Base-by-base conservation (phyloP, 2,329 filamentous ascomycete species). In the Keithomyces neogunnii region DNA sequence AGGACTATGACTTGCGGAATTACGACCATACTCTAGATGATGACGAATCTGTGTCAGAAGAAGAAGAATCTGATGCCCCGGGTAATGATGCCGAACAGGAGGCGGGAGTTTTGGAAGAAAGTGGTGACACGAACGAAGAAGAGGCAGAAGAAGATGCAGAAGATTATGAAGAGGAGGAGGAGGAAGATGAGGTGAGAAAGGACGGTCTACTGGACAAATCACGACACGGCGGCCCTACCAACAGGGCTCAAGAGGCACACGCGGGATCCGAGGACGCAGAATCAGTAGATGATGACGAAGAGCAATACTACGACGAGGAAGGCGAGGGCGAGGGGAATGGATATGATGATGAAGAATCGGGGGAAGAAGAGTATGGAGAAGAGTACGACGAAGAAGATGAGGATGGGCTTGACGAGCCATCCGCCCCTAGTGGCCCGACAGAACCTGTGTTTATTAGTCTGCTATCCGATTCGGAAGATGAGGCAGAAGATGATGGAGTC, bases 391-490 rank as follows among this genome's bases (percentile, higher is more conserved):
- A 53, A 6, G 48, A 40, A 30, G 46, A 40, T 38, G 39, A 49
- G 11, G 35, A 52, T 44, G 38, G 44, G 42, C 42, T 44, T 11
- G 40, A 44, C 26, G 43, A 30, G 38, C 50, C 50, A 29, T 39
- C 52, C 30, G 42, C 36, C 10, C 55, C 58, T 4, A 35, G 59
- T 9, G 54, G 53, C 8, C 53, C 65, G 1, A 61, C 60, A 6
- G 61, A 65, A 6, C 71, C 72, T 1, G 66, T 76, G 3, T 66
- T 76, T 19, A 77, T 78, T 52, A 69, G 69, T 49, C 57, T 78
- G 8, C 61, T 77, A 3, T 75, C 74, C 0, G 72, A 76, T 51
- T 73, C 70, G 2, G 73, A 75, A 45, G 69, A 72, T 48, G 69
- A 75, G 33, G 66, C 69, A 44, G 64, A 71, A 10, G 54, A 59